phyloP scores from a whole-genome alignment of 2,329 filamentous ascomycete genomes.

The Talaromyces pinophilus region DNA sequence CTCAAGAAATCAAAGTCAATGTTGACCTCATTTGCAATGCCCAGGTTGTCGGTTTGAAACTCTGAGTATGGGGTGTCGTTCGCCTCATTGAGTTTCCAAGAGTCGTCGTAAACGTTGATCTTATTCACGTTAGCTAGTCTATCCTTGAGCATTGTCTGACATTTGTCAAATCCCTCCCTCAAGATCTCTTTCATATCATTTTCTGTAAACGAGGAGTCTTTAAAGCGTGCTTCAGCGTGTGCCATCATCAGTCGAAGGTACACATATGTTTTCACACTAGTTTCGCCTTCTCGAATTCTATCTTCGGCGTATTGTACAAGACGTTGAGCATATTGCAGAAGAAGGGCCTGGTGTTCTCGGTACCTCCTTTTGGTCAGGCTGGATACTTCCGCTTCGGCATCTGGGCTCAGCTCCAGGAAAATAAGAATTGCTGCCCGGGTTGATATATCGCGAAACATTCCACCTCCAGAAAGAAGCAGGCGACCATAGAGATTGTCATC shows the following conservation, averaged over 20 bases:
- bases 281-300: slow-evolving; percentile 35
- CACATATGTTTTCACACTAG: slow-evolving; percentile 36
- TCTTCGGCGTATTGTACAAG: slow-evolving; percentile 29
- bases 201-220: slow-evolving; percentile 7
- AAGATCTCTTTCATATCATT: neutral
- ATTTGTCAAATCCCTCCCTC: neutral
- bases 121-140: neutral
- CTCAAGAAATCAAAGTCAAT: slow-evolving; percentile 14
- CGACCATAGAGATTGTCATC: slow-evolving; percentile 30
- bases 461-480: slow-evolving; percentile 31
- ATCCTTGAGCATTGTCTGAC: neutral
- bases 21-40: neutral
- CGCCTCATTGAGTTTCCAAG: slow-evolving; percentile 2
- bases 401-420: slow-evolving; percentile 27
- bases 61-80: neutral
- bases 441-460: slow-evolving; percentile 35
- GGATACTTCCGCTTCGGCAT: slow-evolving; percentile 23
- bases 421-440: slow-evolving; percentile 29
- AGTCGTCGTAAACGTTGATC: neutral
- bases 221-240: slow-evolving; percentile 27
- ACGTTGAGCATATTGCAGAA: slow-evolving; percentile 28
- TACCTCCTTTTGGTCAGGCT: slow-evolving; percentile 20
- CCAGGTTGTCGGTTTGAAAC: neutral
- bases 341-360: slow-evolving; percentile 20
- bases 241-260: slow-evolving; percentile 32